These are phyloP conservation scores for Hyphodiscus hymeniophilus DNA, from an alignment of 495 filamentous ascomycete species.

Conservation along the genomic window DNA sequence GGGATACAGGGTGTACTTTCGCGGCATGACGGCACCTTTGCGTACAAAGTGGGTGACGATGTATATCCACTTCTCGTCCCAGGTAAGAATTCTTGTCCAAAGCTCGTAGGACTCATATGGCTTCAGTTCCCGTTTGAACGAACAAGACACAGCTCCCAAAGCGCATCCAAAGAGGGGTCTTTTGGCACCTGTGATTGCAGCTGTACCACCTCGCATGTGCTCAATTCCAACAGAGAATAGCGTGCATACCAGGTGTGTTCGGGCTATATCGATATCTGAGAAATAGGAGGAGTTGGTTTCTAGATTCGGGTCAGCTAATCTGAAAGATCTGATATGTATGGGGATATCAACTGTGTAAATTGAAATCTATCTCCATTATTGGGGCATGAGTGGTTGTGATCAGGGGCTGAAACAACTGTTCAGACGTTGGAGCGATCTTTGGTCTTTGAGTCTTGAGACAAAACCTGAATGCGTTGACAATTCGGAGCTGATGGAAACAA, in stretches of 20 bases:
- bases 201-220: constrained; percentile 31
- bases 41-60: constrained; percentile 62
- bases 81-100: constrained; percentile 56
- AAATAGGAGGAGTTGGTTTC: constrained; percentile 71
- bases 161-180: constrained; percentile 30
- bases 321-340: background rate
- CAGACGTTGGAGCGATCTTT: constrained; percentile 18
- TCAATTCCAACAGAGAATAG: constrained; percentile 51
- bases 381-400: constrained; percentile 26
- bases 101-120: constrained; percentile 60
- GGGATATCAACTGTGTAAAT: constrained; percentile 24
- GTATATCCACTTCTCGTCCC: constrained; percentile 82
- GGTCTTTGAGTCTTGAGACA: constrained; percentile 22
- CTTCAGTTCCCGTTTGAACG: constrained; percentile 60
- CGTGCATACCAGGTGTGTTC: constrained; percentile 51
- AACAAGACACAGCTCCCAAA: constrained; percentile 57
- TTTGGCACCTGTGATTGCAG: constrained; percentile 34
- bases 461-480: constrained; percentile 28
- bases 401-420: constrained; percentile 26
- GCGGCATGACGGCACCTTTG: constrained; percentile 45
- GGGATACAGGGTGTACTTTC: constrained; percentile 37
- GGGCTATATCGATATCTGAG: constrained; percentile 61
- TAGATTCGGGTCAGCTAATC: background rate
- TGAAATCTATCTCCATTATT: constrained; percentile 30
- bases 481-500: constrained; percentile 7